Percentiles rank a stretch among this genome's conserved stretches.
phyloP scores from a whole-genome alignment of 164 flowering plant species.

The Aristolochia contorta region DNA sequence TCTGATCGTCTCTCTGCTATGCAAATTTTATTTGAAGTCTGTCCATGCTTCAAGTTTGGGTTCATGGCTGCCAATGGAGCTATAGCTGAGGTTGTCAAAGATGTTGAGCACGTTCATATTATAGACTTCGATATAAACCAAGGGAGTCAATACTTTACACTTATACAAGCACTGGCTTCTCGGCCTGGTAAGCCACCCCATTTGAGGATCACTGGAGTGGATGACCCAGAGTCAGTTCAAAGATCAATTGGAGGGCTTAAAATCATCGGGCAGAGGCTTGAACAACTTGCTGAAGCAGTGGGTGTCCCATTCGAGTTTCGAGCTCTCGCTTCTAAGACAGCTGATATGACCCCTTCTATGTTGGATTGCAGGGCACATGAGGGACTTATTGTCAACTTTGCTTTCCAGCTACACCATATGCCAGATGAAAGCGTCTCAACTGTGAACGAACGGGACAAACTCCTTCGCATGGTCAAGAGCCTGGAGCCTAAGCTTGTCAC shows the following conservation, averaged over 20 bases:
- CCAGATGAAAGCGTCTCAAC: conserved; percentile 98
- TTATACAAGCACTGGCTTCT: conserved; percentile 58
- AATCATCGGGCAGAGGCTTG: conserved; percentile 65
- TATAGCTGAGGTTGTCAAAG: conserved; percentile 60
- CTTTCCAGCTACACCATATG: conserved; percentile 98
- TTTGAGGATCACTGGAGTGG: conserved; percentile 79
- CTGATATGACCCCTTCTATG: conserved; percentile 54
- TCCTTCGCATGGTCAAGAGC: conserved; percentile 82
- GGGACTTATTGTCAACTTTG: conserved; percentile 79
- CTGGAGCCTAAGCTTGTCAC: conserved; percentile 84
- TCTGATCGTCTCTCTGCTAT: conserved; percentile 84
- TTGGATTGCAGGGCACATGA: conserved; percentile 49
- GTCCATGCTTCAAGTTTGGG: conserved; percentile 95
- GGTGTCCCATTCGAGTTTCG: conserved; percentile 62
- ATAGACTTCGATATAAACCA: conserved; percentile 92
- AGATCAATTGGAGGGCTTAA: conserved; percentile 71
- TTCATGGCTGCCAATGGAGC: conserved; percentile 92
- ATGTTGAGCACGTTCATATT: conserved; percentile 66
- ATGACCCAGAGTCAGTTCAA: conserved; percentile 92
- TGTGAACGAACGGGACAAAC: conserved; percentile 71
- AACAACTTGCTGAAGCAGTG: conserved; percentile 50
- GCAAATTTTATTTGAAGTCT: conserved; percentile 92
- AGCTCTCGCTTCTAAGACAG: conserved; percentile 49
- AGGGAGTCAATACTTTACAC: conserved; percentile 83
- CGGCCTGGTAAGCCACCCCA: conserved; percentile 38